phyloP scores from a whole-genome alignment of 2,329 filamentous ascomycete genomes.

The Clonostachys solani region DNA sequence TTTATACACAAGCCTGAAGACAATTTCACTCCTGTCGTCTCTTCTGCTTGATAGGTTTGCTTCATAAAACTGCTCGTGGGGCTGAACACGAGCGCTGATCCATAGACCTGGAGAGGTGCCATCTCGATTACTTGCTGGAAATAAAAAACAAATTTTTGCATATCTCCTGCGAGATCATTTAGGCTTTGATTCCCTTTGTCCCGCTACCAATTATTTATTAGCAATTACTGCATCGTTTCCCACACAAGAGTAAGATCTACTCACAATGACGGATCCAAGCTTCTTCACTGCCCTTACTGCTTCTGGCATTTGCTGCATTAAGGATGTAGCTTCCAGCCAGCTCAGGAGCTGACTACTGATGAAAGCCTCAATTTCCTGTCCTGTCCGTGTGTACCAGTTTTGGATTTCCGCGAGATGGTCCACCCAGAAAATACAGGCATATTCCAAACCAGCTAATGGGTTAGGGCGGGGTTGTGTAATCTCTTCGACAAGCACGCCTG shows the following conservation, averaged over 20 bases:
- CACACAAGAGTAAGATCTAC: too few relatives aligned
- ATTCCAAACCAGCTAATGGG: conserved; percentile 7
- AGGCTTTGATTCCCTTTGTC: background rate
- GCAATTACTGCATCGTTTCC: too few relatives aligned
- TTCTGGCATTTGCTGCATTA: too few relatives aligned
- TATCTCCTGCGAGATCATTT: conserved; percentile 15
- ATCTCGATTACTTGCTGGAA: conserved; percentile 15
- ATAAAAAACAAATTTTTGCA: conserved; percentile 18
- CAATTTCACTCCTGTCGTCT: background rate
- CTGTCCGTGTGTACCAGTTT: too few relatives aligned
- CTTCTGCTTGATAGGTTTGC: conserved; percentile 3
- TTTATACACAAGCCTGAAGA: too few relatives aligned
- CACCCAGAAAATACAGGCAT: conserved; percentile 12
- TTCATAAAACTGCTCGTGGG: conserved; percentile 15
- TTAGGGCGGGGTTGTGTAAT: conserved; percentile 5
- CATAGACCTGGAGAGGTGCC: conserved; percentile 23
- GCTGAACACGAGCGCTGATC: conserved; percentile 21
- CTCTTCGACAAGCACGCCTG: conserved; percentile 5
- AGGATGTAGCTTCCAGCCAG: too few relatives aligned
- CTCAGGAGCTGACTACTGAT: too few relatives aligned
- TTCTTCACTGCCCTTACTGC: too few relatives aligned
- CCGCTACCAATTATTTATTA: background rate
- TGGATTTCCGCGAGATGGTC: conserved; percentile 7
- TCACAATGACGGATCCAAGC: too few relatives aligned
- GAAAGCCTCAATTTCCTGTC: too few relatives aligned